These are phyloP conservation scores for Epichloe brachyelytri DNA, from an alignment of 2,329 filamentous ascomycete species.

Conservation along the genomic window DNA sequence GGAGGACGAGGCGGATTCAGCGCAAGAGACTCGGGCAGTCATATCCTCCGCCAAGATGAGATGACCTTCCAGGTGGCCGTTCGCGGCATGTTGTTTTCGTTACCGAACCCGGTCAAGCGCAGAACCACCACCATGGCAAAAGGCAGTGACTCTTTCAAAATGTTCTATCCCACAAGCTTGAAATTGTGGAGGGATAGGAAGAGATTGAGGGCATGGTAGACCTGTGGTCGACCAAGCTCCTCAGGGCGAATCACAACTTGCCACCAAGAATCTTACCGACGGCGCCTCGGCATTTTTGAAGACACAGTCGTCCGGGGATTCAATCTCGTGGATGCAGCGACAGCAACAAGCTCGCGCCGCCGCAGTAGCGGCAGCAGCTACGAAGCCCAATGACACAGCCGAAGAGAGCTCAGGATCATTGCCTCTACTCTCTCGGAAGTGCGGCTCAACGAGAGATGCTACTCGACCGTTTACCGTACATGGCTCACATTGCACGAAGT, in stretches of 20 bases:
- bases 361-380: not conserved
- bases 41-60: slow-evolving; percentile 79
- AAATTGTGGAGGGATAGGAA: slow-evolving; percentile 76
- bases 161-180: slow-evolving; percentile 82
- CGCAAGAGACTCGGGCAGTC: slow-evolving; percentile 48
- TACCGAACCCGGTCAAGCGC: slow-evolving; percentile 79
- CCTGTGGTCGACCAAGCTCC: slow-evolving; percentile 49
- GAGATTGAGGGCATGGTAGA: slow-evolving; percentile 67
- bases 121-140: slow-evolving; percentile 32
- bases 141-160: slow-evolving; percentile 58
- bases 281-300: slow-evolving; percentile 37
- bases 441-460: slow-evolving; percentile 62
- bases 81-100: slow-evolving; percentile 68
- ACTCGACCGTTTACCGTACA: slow-evolving; percentile 77
- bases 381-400: slow-evolving; percentile 6
- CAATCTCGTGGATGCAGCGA: slow-evolving; percentile 22
- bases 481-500: slow-evolving; percentile 50
- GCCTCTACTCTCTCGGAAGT: slow-evolving; percentile 45
- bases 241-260: slow-evolving; percentile 37
- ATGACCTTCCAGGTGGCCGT: slow-evolving; percentile 88
- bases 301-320: slow-evolving; percentile 19
- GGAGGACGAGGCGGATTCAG: slow-evolving; percentile 42
- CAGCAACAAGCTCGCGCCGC: slow-evolving; percentile 16
- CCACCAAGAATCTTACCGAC: slow-evolving; percentile 27
- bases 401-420: slow-evolving; percentile 13